These are phyloP conservation scores for Pseudogymnoascus verrucosus DNA, from an alignment of 2,329 filamentous ascomycete species.

Conservation along the genomic window DNA sequence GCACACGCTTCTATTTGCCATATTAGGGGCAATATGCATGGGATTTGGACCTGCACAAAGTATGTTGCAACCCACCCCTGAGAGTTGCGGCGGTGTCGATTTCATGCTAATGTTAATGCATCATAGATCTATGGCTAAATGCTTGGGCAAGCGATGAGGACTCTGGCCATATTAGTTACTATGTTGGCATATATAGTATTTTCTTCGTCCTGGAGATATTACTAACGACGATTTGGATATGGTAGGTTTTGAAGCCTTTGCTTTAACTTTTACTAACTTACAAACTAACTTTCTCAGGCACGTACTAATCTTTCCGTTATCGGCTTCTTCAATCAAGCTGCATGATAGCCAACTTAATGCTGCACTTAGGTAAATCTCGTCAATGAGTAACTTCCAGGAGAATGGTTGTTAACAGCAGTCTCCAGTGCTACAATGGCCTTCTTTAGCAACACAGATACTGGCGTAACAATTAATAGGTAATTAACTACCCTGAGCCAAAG, in stretches of 20 bases:
- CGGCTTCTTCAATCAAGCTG: slow-evolving; percentile 2
- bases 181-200: slow-evolving; percentile 6
- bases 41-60: background rate
- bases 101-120: background rate
- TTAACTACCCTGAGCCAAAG: background rate
- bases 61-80: background rate
- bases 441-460: slow-evolving; percentile 17
- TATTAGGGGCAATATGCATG: background rate
- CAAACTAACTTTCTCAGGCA: background rate
- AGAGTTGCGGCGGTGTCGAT: background rate
- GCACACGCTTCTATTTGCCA: background rate
- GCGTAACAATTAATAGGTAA: slow-evolving; percentile 17
- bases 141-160: background rate
- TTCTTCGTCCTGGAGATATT: slow-evolving; percentile 3
- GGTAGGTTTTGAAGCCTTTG: background rate
- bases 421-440: slow-evolving; percentile 10
- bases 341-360: background rate
- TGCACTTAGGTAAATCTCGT: background rate
- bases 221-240: background rate
- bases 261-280: too few species aligned
- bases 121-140: background rate
- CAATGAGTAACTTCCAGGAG: background rate
- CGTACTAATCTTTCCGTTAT: background rate
- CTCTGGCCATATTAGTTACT: background rate
- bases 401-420: background rate